phyloP scores from a whole-genome alignment of 1,284 basidiomycete genomes.

The Limonomyces culmigenus region DNA sequence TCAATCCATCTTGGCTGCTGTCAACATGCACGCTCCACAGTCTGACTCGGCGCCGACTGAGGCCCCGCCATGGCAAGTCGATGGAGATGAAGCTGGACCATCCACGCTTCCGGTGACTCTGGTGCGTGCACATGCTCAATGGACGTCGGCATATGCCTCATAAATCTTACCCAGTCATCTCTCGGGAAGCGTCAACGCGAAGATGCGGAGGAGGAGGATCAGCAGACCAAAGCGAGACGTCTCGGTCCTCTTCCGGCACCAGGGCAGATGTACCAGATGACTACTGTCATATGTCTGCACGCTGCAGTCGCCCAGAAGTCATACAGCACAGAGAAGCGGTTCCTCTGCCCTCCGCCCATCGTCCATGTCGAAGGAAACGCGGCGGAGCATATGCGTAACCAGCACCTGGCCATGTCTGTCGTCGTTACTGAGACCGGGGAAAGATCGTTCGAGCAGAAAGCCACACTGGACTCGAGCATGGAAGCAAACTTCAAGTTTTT shows the following conservation, averaged over 20 bases:
- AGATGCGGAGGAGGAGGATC: conserved; percentile 45
- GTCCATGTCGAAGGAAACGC: conserved; percentile 81
- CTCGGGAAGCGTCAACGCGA: conserved; percentile 60
- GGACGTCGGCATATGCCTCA: neutral
- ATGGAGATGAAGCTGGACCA: too few relatives aligned
- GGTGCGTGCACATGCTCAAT: neutral
- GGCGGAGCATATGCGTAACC: conserved; percentile 61
- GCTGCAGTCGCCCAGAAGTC: conserved; percentile 87
- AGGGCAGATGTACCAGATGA: conserved; percentile 63
- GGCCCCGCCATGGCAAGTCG: too few relatives aligned
- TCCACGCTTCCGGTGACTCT: neutral
- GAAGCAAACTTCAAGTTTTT: conserved; percentile 81
- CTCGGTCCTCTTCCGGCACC: conserved; percentile 58
- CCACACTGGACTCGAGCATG: conserved; percentile 64
- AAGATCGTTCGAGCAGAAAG: conserved; percentile 67
- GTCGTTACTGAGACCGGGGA: conserved; percentile 65
- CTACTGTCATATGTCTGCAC: conserved; percentile 75
- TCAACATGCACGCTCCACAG: too few relatives aligned
- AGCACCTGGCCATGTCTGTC: conserved; percentile 72
- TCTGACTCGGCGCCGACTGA: too few relatives aligned
- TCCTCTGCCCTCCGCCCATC: conserved; percentile 77
- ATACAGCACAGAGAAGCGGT: conserved; percentile 84
- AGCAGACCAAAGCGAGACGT: conserved; percentile 63
- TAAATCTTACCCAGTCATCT: conserved; percentile 12
- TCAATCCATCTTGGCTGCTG: neutral